Base-by-base conservation (phyloP, 2,329 filamentous ascomycete genomes). In the Colletotrichum sp. region DNA sequence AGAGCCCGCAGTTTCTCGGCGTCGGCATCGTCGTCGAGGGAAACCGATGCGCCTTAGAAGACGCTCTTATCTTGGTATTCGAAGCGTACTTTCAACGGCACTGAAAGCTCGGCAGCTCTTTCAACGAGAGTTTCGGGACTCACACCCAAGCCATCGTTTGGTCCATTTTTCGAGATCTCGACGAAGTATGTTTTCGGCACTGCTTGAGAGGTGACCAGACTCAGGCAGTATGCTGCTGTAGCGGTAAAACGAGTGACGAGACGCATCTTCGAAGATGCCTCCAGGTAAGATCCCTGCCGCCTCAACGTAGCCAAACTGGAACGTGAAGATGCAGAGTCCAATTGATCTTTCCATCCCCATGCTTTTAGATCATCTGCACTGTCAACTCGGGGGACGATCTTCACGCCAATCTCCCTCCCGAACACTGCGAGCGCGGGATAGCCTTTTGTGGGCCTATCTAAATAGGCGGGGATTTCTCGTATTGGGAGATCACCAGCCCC, bases 171-270 rank as follows among this genome's bases (percentile, higher is more conserved):
- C 1, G 65, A 69, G 18, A 73, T 9, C 16, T 69, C 65, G 36
- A 73, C 56, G 2, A 69, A 73, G 16, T 73, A 73, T 15, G 70
- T 55, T 55, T 55, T 69, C 8, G 70, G 70, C 13, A 73, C 55
- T 24, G 56, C 56, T 38, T 73, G 65, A 6, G 65, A 62, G 34
- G 55, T 48, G 10, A 52, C 56, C 16, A 60, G 28, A 28, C 12
- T 2, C 16, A 62, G 24, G 43, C 56, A 69, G 28, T 26, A 73
- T 28, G 70, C 70, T 56, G 18, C 70, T 43, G 38, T 56, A 6
- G 24, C 56, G 15, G 38, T 48, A n/a, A 73, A 68, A 28, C 21
- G 38, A 28, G 28, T 48, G 16, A 69, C 6, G 16, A 69, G 65
- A 34, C 65, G 56, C 70, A 73, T 62, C 24, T 28, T 68, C 18